phyloP scores from a whole-genome alignment of 768 basidiomycete species.

The Artomyces pyxidatus region DNA sequence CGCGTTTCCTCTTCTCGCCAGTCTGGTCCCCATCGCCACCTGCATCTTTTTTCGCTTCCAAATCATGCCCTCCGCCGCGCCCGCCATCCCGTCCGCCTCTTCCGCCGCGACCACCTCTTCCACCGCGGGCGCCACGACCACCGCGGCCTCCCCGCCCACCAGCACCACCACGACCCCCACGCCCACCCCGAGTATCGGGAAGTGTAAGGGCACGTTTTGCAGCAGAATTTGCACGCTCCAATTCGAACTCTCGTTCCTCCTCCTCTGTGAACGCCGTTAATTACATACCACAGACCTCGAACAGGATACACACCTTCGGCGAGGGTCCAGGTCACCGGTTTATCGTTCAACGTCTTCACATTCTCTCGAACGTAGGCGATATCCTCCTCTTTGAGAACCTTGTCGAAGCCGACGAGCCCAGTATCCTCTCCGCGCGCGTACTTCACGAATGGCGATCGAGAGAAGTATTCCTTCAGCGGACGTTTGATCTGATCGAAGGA shows the following conservation, averaged over 20 bases:
- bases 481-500: constrained; percentile 56
- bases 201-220: constrained; percentile 39
- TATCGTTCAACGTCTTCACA: constrained; percentile 55
- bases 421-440: constrained; percentile 35
- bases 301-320: constrained; percentile 42
- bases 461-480: constrained; percentile 40
- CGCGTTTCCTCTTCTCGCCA: constrained; percentile 74
- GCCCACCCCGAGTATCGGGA: not conserved
- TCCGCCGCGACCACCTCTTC: constrained; percentile 19
- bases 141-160: constrained; percentile 39
- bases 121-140: constrained; percentile 32
- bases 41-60: constrained; percentile 14
- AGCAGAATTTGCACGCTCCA: constrained; percentile 64
- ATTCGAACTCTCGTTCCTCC: constrained; percentile 62
- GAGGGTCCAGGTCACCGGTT: constrained; percentile 55
- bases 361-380: constrained; percentile 59
- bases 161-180: constrained; percentile 6
- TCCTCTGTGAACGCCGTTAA: constrained; percentile 39
- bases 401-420: constrained; percentile 51
- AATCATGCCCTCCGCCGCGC: constrained; percentile 15
- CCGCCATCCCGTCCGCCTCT: constrained; percentile 28
- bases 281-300: not conserved
- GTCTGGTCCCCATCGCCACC: constrained; percentile 30
- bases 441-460: constrained; percentile 40
- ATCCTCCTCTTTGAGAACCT: constrained; percentile 63